phyloP scores from a whole-genome alignment of 805 yeast species.

The Vanderwaltozyma polyspora region DNA sequence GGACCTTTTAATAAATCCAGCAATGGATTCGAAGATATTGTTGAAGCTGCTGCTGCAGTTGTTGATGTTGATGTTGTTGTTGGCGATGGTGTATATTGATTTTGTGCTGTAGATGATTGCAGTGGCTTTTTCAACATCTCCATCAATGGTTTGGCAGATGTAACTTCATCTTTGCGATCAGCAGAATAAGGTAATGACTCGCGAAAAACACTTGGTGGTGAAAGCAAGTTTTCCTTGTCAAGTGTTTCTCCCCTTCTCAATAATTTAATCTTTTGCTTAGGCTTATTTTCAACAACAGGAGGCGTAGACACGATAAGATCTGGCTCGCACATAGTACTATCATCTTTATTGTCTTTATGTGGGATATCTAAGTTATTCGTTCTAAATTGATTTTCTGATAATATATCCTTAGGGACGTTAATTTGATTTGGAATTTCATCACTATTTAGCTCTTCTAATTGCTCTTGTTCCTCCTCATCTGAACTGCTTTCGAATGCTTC shows the following conservation, averaged over 20 bases:
- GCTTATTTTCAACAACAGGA: neutral
- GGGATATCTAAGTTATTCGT: slow-evolving; percentile 11
- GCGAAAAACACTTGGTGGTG: slow-evolving; percentile 7
- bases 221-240: too few relatives aligned
- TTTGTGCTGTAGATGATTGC: too few relatives aligned
- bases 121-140: slow-evolving; percentile 1
- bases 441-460: slow-evolving; percentile 8
- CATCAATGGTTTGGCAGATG: slow-evolving; percentile 3
- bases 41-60: slow-evolving; percentile 3
- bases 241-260: slow-evolving; percentile 32
- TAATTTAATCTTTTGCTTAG: slow-evolving; percentile 26
- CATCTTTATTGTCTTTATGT: slow-evolving; percentile 11
- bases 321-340: slow-evolving; percentile 5
- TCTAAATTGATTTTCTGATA: slow-evolving; percentile 10
- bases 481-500: slow-evolving; percentile 24
- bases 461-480: slow-evolving; percentile 8
- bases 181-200: slow-evolving; percentile 13
- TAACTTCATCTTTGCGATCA: slow-evolving; percentile 1
- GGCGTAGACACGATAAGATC: neutral
- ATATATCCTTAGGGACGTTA: slow-evolving; percentile 2
- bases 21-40: slow-evolving; percentile 1
- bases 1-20: slow-evolving; percentile 1
- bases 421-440: slow-evolving; percentile 4
- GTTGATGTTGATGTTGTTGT: too few relatives aligned
- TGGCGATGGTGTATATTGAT: too few relatives aligned